phyloP scores from a whole-genome alignment of 2,329 filamentous ascomycete genomes.

The Stachybotrys chartarum region DNA sequence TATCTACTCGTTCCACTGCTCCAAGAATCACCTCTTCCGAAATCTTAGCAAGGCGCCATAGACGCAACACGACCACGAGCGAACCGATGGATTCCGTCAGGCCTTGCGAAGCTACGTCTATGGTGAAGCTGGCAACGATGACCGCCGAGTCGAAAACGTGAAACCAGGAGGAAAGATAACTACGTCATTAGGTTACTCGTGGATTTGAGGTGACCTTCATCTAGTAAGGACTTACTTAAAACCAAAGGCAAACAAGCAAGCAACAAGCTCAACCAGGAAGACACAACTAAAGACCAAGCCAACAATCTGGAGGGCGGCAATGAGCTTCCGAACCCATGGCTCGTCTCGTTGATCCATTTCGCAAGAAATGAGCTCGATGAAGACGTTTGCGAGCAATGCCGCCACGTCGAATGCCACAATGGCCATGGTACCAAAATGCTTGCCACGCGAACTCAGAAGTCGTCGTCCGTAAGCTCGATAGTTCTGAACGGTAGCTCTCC shows the following conservation, averaged over 20 bases:
- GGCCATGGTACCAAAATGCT: conserved; percentile 37
- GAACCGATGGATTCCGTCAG: conserved; percentile 56
- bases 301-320: conserved; percentile 34
- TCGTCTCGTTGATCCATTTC: conserved; percentile 32
- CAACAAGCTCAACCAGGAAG: conserved; percentile 56
- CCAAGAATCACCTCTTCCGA: conserved; percentile 61
- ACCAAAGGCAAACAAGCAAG: conserved; percentile 56
- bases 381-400: conserved; percentile 38
- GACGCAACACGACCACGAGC: conserved; percentile 57
- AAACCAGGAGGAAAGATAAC: conserved; percentile 52
- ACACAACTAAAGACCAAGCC: conserved; percentile 53
- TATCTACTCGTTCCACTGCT: conserved; percentile 55
- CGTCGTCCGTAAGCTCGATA: conserved; percentile 4
- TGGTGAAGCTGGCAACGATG: conserved; percentile 53
- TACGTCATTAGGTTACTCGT: conserved; percentile 13
- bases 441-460: conserved; percentile 27
- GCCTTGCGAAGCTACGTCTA: conserved; percentile 55
- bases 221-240: conserved; percentile 34
- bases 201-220: background rate
- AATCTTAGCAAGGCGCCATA: conserved; percentile 66
- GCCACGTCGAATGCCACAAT: conserved; percentile 38
- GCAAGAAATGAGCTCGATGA: conserved; percentile 41
- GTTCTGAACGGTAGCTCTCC: background rate
- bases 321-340: conserved; percentile 31
- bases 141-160: conserved; percentile 58